A percentile compares a stretch with the other conserved stretches of the same genome.
Conservation (phyloP, 257 asterid species). For the Vinca minor region DNA sequence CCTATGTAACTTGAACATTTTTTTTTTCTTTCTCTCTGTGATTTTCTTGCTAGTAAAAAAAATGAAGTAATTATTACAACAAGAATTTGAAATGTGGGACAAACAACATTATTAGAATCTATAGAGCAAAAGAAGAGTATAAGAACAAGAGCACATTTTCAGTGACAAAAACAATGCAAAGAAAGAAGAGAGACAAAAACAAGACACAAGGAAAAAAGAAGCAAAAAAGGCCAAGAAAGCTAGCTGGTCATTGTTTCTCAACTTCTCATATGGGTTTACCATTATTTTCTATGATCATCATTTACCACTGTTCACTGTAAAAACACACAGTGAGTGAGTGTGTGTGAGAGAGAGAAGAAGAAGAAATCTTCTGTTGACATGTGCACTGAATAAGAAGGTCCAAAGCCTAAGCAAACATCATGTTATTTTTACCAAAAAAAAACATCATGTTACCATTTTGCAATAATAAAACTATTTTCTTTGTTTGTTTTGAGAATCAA, state of each 20-base stretch:
- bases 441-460: no score
- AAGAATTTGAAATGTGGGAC: constrained; percentile 10
- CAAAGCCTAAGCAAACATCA: no score
- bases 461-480: not conserved
- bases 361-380: not conserved
- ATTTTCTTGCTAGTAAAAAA: constrained; percentile 11
- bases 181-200: constrained; percentile 21
- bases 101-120: constrained; percentile 6
- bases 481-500: not conserved
- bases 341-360: not conserved
- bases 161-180: constrained; percentile 31
- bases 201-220: not conserved
- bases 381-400: not conserved
- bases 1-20: constrained; percentile 66
- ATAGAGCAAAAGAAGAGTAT: not conserved
- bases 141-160: constrained; percentile 8
- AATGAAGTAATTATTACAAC: constrained; percentile 8
- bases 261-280: constrained; percentile 20
- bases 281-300: constrained; percentile 20
- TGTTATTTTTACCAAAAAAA: not conserved
- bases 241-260: constrained; percentile 50
- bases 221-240: constrained; percentile 23
- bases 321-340: constrained; percentile 4
- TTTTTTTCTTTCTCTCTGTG: constrained; percentile 18
- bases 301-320: not conserved